phyloP scores from a whole-genome alignment of 768 basidiomycete genomes.

The Serendipita sp. region DNA sequence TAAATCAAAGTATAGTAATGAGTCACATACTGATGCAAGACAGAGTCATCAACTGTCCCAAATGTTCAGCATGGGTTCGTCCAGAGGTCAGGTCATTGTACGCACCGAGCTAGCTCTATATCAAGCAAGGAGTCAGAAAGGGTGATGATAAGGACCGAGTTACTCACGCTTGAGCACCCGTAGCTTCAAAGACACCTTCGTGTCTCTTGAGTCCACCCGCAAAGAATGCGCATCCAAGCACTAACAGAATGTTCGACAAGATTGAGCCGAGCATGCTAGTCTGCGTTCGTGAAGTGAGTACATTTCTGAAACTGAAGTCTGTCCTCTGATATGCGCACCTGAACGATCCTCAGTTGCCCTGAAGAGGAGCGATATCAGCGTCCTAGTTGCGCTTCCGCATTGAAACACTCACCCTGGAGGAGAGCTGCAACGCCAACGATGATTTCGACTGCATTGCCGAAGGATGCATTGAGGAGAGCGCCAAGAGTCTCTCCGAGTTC shows the following conservation, averaged over 20 bases:
- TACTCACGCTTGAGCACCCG: slow-evolving; percentile 75
- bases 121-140: slow-evolving; percentile 4
- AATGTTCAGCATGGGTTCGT: slow-evolving; percentile 9
- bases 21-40: slow-evolving; percentile 58
- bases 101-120: slow-evolving; percentile 25
- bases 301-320: background rate
- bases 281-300: background rate
- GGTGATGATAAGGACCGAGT: background rate
- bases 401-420: slow-evolving; percentile 38
- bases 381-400: background rate
- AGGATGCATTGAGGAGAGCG: slow-evolving; percentile 64
- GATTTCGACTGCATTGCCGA: slow-evolving; percentile 40
- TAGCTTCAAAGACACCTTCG: slow-evolving; percentile 64
- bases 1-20: background rate
- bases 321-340: background rate
- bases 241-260: slow-evolving; percentile 76
- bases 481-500: slow-evolving; percentile 74
- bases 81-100: slow-evolving; percentile 11
- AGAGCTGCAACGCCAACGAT: slow-evolving; percentile 82
- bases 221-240: slow-evolving; percentile 81
- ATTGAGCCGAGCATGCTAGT: slow-evolving; percentile 66
- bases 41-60: slow-evolving; percentile 59
- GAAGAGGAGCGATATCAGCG: background rate
- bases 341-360: slow-evolving; percentile 2
- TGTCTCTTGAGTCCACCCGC: slow-evolving; percentile 53